These are phyloP conservation scores for Geranomyces variabilis DNA, from an alignment of 192 early-diverging fungal genomes.

Conservation along the genomic window DNA sequence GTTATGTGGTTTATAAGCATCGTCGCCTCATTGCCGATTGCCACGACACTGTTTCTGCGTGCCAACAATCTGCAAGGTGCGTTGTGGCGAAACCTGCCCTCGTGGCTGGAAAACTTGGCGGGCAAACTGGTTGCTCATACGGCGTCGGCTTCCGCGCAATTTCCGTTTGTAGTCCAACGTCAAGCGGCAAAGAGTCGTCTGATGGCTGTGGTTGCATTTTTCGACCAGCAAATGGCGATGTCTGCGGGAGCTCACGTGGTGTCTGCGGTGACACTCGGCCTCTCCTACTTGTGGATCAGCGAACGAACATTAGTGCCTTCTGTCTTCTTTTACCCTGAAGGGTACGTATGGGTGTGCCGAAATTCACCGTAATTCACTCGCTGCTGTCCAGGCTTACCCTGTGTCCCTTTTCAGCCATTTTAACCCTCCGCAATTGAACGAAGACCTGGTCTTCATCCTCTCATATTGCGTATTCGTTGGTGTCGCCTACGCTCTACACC, in stretches of 20 bases:
- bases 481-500: conserved; percentile 14
- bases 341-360: conserved; percentile 6
- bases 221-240: neutral
- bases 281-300: neutral
- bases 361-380: too few relatives aligned
- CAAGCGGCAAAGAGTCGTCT: conserved; percentile 7
- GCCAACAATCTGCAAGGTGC: conserved; percentile 9
- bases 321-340: conserved; percentile 25
- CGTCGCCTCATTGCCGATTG: neutral
- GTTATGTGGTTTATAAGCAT: neutral
- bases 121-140: neutral
- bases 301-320: neutral
- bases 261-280: conserved; percentile 9
- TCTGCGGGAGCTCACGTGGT: neutral
- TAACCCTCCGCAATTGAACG: conserved; percentile 27
- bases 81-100: neutral
- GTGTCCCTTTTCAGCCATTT: neutral
- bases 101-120: neutral
- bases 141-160: neutral
- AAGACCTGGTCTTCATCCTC: conserved; percentile 13
- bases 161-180: conserved; percentile 8
- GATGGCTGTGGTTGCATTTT: neutral
- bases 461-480: conserved; percentile 9
- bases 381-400: neutral
- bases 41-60: neutral